Conservation (phyloP, 1,284 basidiomycete genomes). For the Heterobasidion irregulare region DNA sequence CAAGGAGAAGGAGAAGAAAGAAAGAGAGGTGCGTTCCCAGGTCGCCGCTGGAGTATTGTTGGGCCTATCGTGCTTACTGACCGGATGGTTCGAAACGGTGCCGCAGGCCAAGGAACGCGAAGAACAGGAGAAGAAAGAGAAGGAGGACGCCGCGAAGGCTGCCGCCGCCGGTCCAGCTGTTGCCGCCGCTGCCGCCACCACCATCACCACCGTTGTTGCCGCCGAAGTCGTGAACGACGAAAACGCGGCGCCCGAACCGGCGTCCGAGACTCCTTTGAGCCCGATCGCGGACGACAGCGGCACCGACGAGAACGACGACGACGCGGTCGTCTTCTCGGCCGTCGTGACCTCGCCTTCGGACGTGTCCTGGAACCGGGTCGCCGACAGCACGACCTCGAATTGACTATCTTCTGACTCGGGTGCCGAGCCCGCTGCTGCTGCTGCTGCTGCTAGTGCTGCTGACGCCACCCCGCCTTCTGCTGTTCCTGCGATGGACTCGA, state of each 20-base stretch:
- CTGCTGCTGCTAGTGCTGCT: not conserved
- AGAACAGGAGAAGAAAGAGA: conserved; percentile 22
- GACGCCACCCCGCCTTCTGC: not conserved
- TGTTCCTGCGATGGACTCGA: no score
- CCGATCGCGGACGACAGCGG: conserved; percentile 14
- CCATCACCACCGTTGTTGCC: not conserved
- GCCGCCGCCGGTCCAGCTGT: conserved; percentile 26
- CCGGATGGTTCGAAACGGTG: conserved; percentile 17
- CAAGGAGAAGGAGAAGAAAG: conserved; percentile 46
- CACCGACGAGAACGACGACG: conserved; percentile 21
- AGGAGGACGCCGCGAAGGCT: conserved; percentile 33
- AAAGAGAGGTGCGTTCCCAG: conserved; percentile 36
- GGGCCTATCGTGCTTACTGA: not conserved
- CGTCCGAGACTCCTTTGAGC: conserved; percentile 6
- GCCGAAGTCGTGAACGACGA: conserved; percentile 12
- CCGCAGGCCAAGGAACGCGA: conserved; percentile 26
- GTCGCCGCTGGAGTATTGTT: not conserved
- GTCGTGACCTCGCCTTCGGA: conserved; percentile 13
- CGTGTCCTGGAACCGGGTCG: conserved; percentile 21
- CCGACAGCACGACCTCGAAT: conserved; percentile 15
- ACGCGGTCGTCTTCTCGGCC: conserved; percentile 13
- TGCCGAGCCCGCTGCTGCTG: conserved; percentile 1
- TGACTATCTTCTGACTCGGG: conserved; percentile 20
- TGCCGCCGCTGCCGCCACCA: not conserved
- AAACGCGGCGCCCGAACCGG: conserved; percentile 21